Percentiles rank a stretch among this genome's conserved stretches.
These are phyloP conservation scores for Seiridium cupressi DNA, from an alignment of 2,329 filamentous ascomycete species.

Conservation along the genomic window DNA sequence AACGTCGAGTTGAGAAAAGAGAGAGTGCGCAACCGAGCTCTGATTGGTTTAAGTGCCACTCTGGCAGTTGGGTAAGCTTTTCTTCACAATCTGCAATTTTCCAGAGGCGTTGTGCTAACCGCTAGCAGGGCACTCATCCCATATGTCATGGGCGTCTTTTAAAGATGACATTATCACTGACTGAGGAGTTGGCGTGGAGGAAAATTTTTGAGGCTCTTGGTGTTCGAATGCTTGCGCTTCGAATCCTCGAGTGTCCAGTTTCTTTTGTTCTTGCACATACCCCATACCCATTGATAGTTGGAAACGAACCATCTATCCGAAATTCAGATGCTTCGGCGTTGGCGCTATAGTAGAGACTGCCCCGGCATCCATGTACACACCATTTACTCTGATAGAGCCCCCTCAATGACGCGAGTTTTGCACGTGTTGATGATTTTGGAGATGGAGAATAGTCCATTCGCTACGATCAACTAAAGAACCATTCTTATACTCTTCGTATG, in stretches of 20 bases:
- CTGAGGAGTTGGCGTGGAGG: background rate
- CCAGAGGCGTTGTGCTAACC: slow-evolving; percentile 19
- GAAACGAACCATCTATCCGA: background rate
- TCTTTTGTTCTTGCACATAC: slow-evolving; percentile 9
- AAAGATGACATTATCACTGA: slow-evolving; percentile 14
- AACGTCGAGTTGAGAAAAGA: slow-evolving; percentile 82
- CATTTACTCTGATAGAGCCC: too few species aligned
- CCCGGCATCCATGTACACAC: background rate
- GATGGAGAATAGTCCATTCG: too few species aligned
- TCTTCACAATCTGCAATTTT: slow-evolving; percentile 5
- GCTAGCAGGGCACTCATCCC: slow-evolving; percentile 41
- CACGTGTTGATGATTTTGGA: too few species aligned
- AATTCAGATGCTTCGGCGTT: background rate
- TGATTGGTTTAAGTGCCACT: slow-evolving; percentile 83
- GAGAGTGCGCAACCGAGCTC: slow-evolving; percentile 79
- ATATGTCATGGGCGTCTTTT: slow-evolving; percentile 52
- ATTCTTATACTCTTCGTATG: too few species aligned
- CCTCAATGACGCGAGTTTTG: too few species aligned
- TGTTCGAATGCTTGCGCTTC: background rate
- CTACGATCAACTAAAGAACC: too few species aligned
- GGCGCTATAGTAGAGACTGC: background rate
- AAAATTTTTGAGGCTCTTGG: background rate
- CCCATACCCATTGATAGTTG: slow-evolving; percentile 1
- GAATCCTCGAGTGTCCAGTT: background rate
- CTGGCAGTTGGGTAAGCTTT: slow-evolving; percentile 83